Conservation (phyloP, 2,329 filamentous ascomycete genomes). For the Ophiostoma perfectum region DNA sequence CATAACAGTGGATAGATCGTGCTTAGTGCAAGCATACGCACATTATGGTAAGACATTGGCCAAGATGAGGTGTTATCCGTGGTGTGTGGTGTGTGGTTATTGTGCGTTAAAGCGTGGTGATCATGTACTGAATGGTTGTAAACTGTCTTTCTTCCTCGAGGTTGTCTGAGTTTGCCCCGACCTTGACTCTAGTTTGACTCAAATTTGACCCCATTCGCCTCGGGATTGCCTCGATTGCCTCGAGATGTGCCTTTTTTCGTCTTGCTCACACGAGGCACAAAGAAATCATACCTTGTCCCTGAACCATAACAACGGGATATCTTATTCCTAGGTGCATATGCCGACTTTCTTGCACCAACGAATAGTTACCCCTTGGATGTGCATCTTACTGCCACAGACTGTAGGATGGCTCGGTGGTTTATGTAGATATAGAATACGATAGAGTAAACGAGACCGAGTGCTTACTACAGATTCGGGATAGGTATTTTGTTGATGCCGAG, state of each 20-base stretch:
- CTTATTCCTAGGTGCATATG: background rate
- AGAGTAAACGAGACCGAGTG: too few species aligned
- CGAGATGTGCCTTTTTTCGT: background rate
- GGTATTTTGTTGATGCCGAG: too few species aligned
- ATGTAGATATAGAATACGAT: too few species aligned
- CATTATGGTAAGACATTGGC: background rate
- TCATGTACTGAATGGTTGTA: background rate
- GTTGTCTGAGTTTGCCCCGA: background rate
- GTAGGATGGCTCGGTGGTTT: too few species aligned
- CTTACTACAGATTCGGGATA: too few species aligned
- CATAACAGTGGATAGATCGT: background rate
- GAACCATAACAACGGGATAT: background rate
- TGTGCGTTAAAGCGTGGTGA: background rate
- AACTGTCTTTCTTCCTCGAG: background rate
- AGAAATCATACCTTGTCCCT: background rate
- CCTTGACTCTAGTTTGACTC: too few species aligned
- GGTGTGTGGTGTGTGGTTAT: background rate
- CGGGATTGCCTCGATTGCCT: background rate
- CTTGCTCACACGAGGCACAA: conserved; percentile 5
- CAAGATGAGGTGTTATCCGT: background rate
- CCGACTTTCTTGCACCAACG: too few species aligned
- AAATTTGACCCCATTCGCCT: too few species aligned
- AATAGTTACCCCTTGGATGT: too few species aligned
- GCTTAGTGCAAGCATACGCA: background rate
- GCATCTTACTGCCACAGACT: too few species aligned